Conservation (phyloP, 805 yeast genomes). For the Metschnikowia arizonensis region DNA sequence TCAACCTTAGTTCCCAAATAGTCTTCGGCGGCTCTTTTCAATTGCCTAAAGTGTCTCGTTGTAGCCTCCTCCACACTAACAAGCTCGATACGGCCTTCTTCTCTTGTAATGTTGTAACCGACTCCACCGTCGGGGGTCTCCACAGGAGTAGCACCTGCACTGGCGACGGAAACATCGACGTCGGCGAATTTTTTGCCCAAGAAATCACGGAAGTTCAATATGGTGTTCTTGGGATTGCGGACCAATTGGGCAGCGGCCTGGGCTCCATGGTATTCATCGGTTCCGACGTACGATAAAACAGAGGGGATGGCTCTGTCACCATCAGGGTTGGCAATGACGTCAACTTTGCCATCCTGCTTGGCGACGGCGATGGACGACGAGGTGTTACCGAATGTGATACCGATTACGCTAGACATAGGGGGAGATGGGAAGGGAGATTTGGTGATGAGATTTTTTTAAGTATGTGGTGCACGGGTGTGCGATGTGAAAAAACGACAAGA, state of each 20-base stretch:
- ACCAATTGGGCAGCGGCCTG: conserved; percentile 91
- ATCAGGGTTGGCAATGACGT: conserved; percentile 97
- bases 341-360: conserved; percentile 81
- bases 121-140: conserved; percentile 58
- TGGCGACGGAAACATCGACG: conserved; percentile 60
- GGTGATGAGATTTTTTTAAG: conserved; percentile 3
- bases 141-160: conserved; percentile 56
- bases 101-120: conserved; percentile 58
- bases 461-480: conserved; percentile 1
- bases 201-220: conserved; percentile 89
- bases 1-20: conserved; percentile 78
- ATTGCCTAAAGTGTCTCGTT: conserved; percentile 75
- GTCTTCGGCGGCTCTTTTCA: conserved; percentile 87
- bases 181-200: conserved; percentile 72
- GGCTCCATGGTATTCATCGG: conserved; percentile 94
- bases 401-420: conserved; percentile 59
- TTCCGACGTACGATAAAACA: conserved; percentile 84
- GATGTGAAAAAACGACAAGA: no score
- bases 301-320: conserved; percentile 98
- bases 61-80: conserved; percentile 74
- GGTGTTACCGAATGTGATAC: conserved; percentile 95
- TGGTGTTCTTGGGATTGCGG: conserved; percentile 84
- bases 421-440: not conserved
- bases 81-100: conserved; percentile 48
- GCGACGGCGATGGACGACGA: conserved; percentile 92